Evolutionary conservation across 805 yeast species (phyloP).

Genomic region (Candida tibetensis): DNA sequence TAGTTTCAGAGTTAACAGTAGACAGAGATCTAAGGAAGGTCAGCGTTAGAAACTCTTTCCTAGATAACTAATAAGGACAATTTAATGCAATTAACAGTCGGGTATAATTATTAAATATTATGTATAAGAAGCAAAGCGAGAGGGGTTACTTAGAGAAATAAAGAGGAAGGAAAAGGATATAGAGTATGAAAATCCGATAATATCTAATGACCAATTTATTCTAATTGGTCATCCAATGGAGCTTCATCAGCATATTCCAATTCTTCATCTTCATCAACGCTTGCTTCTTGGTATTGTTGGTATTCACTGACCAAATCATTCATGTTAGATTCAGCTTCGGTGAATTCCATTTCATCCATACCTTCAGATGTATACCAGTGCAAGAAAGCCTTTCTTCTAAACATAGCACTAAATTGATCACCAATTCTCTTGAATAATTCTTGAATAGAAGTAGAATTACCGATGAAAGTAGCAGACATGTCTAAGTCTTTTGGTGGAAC

Average conservation of each 20-base stretch:
- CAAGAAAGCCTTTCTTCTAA: conserved; percentile 89
- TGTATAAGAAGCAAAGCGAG: conserved; percentile 11
- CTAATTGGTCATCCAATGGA: conserved; percentile 53
- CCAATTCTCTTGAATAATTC: conserved; percentile 88
- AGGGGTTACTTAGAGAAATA: conserved; percentile 5
- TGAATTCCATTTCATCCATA: conserved; percentile 93
- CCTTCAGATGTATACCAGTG: conserved; percentile 97
- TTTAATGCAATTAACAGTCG: neutral
- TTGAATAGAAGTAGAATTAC: conserved; percentile 90
- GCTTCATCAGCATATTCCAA: conserved; percentile 67
- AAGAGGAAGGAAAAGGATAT: conserved; percentile 1
- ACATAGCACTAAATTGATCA: conserved; percentile 88
- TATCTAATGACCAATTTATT: conserved; percentile 19
- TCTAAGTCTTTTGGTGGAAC: conserved; percentile 84
- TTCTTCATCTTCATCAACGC: conserved; percentile 73
- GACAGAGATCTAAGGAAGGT: no score
- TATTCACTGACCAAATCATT: conserved; percentile 83
- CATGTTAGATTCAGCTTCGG: conserved; percentile 92
- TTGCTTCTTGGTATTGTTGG: conserved; percentile 88
- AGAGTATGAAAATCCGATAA: neutral
- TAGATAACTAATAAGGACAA: no score
- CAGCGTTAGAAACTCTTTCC: no score
- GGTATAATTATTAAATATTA: conserved; percentile 9
- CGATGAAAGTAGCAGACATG: conserved; percentile 90
- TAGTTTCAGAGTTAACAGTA: no score